Evolutionary conservation across 805 yeast genomes (phyloP).

Genomic region (Candida xyloterini): DNA sequence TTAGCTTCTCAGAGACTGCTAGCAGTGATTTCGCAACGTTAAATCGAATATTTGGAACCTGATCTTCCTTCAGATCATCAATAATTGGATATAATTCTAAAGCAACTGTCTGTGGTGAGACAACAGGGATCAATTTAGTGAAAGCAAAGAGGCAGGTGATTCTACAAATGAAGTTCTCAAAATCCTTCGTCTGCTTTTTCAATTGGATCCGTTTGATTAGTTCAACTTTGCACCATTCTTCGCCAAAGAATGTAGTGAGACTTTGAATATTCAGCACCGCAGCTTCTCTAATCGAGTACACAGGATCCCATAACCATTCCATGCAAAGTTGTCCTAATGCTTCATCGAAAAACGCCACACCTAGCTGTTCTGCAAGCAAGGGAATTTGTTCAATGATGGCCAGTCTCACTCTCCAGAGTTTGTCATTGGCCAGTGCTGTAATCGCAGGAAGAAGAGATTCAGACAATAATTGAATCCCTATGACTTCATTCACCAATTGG

Average conservation of each 20-base stretch:
- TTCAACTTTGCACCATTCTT: constrained; percentile 87
- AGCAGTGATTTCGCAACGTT: constrained; percentile 87
- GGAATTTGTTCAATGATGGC: constrained; percentile 98
- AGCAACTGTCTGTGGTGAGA: constrained; percentile 54
- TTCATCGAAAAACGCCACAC: constrained; percentile 88
- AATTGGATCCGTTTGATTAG: constrained; percentile 72
- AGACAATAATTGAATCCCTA: constrained; percentile 85
- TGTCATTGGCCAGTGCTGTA: constrained; percentile 91
- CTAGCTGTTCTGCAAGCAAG: constrained; percentile 87
- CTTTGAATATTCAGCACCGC: constrained; percentile 82
- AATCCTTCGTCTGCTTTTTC: constrained; percentile 35
- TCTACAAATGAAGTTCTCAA: constrained; percentile 79
- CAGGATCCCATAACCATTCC: constrained; percentile 99
- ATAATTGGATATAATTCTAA: constrained; percentile 77
- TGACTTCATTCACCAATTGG: constrained; percentile 88
- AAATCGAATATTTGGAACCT: constrained; percentile 93
- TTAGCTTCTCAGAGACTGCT: constrained; percentile 53
- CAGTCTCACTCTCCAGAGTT: constrained; percentile 95
- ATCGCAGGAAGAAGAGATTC: constrained; percentile 93
- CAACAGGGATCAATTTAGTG: constrained; percentile 75
- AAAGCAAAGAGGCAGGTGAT: constrained; percentile 87
- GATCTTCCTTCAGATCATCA: constrained; percentile 65
- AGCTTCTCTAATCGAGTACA: constrained; percentile 93
- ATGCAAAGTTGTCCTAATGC: constrained; percentile 86
- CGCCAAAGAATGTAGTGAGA: constrained; percentile 83